A percentile compares a stretch with the other conserved stretches of the same genome.
These are phyloP conservation scores for Sistotremastrum suecicum DNA, from an alignment of 768 basidiomycete genomes.

Conservation along the genomic window DNA sequence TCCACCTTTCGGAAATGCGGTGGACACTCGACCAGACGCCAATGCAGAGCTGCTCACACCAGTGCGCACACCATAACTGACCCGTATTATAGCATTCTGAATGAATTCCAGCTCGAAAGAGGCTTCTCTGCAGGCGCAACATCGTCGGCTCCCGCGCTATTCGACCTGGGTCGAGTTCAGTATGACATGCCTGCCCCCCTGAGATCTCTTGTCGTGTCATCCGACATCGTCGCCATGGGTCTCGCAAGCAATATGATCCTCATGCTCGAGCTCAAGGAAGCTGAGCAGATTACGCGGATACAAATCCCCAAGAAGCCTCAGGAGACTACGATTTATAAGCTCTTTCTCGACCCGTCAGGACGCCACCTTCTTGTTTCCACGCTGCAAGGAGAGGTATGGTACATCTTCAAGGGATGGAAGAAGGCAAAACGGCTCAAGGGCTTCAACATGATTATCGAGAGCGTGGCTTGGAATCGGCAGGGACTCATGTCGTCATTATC, in stretches of 20 bases:
- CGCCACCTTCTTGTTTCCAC: slow-evolving; percentile 83
- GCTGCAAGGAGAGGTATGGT: slow-evolving; percentile 85
- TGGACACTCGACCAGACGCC: slow-evolving; percentile 32
- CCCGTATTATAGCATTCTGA: slow-evolving; percentile 1
- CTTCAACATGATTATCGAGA: slow-evolving; percentile 80
- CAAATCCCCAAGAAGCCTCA: slow-evolving; percentile 51
- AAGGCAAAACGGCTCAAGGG: slow-evolving; percentile 67
- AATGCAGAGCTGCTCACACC: slow-evolving; percentile 19
- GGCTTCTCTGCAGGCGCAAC: slow-evolving; percentile 20
- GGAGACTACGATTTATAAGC: slow-evolving; percentile 66
- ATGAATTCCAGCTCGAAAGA: slow-evolving; percentile 17
- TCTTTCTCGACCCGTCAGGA: slow-evolving; percentile 90
- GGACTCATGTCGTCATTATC: slow-evolving; percentile 48
- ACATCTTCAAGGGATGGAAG: slow-evolving; percentile 68
- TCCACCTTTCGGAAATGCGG: slow-evolving; percentile 37
- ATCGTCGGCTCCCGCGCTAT: slow-evolving; percentile 36
- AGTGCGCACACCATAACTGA: slow-evolving; percentile 11
- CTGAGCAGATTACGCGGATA: slow-evolving; percentile 76
- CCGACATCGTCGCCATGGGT: slow-evolving; percentile 79
- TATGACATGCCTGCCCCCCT: slow-evolving; percentile 79
- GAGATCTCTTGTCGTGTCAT: slow-evolving; percentile 68
- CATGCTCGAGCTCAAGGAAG: slow-evolving; percentile 78
- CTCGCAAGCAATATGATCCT: slow-evolving; percentile 63
- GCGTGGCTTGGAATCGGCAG: slow-evolving; percentile 81
- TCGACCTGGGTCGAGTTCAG: slow-evolving; percentile 81